Evolutionary conservation across 2,329 filamentous ascomycete species (phyloP).

Genomic region (Thelonectria rubi): DNA sequence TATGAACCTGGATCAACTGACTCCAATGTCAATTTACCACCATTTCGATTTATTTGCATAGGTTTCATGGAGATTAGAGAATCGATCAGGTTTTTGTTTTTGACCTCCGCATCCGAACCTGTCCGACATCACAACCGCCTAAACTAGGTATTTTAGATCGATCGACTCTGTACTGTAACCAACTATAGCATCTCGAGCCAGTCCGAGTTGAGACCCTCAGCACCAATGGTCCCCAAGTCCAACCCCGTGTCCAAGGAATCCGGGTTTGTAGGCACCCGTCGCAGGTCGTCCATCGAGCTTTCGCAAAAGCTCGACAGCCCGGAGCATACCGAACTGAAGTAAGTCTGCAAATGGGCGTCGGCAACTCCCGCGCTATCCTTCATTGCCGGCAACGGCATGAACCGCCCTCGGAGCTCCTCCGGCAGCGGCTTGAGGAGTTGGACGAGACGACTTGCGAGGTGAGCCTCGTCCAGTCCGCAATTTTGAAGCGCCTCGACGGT

Average conservation of each 20-base stretch:
- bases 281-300: neutral
- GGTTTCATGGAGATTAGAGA: no score
- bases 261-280: neutral
- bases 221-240: neutral
- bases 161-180: no score
- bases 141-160: no score
- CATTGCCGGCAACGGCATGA: slow-evolving; percentile 70
- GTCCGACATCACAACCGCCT: no score
- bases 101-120: no score
- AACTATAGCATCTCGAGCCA: neutral
- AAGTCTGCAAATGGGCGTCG: neutral
- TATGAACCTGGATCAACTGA: no score
- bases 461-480: slow-evolving; percentile 85
- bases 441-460: slow-evolving; percentile 82
- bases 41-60: no score
- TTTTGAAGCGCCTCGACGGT: slow-evolving; percentile 79
- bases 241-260: neutral
- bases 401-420: slow-evolving; percentile 75
- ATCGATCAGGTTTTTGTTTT: no score
- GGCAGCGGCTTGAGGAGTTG: slow-evolving; percentile 83
- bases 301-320: neutral
- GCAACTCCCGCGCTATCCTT: slow-evolving; percentile 47
- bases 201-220: neutral
- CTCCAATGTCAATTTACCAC: no score
- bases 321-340: neutral